phyloP scores from a whole-genome alignment of 75 land plant genomes.

The Picea sitchensis region DNA sequence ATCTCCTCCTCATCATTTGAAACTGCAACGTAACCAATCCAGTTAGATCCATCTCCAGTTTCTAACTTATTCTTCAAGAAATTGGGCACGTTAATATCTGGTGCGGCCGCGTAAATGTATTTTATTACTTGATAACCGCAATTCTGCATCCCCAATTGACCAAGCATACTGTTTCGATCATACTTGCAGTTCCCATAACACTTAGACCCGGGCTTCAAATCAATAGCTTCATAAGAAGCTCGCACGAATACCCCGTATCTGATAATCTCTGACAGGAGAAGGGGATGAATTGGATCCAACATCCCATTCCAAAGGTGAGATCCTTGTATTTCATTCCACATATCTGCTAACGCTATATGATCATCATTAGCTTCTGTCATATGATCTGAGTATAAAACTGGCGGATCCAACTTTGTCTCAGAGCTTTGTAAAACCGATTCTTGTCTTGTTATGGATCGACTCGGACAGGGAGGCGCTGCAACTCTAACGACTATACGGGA shows the following conservation, averaged over 20 bases:
- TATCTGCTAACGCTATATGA: no score
- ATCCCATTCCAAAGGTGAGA: conserved; percentile 55
- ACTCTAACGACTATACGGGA: no score
- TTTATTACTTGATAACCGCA: conserved; percentile 63
- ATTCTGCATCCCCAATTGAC: conserved; percentile 36
- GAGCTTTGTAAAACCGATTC: no score
- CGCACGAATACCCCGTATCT: conserved; percentile 62
- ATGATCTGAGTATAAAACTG: no score
- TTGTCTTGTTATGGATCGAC: no score
- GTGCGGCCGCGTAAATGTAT: conserved; percentile 56
- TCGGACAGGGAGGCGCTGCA: no score
- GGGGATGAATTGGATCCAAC: conserved; percentile 24
- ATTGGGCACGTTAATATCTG: conserved; percentile 34
- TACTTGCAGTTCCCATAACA: conserved; percentile 60
- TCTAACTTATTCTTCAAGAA: background rate
- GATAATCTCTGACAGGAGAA: conserved; percentile 53
- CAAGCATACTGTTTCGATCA: conserved; percentile 33
- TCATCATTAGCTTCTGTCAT: no score
- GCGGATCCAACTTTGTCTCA: no score
- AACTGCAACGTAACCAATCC: conserved; percentile 71
- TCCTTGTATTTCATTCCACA: conserved; percentile 66
- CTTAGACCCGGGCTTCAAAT: conserved; percentile 52
- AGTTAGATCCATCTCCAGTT: conserved; percentile 24
- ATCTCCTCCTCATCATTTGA: conserved; percentile 20
- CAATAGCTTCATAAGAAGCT: conserved; percentile 59